Evolutionary conservation across 2,329 filamentous ascomycete species (phyloP).

Genomic region (Stagonosporopsis tanaceti): DNA sequence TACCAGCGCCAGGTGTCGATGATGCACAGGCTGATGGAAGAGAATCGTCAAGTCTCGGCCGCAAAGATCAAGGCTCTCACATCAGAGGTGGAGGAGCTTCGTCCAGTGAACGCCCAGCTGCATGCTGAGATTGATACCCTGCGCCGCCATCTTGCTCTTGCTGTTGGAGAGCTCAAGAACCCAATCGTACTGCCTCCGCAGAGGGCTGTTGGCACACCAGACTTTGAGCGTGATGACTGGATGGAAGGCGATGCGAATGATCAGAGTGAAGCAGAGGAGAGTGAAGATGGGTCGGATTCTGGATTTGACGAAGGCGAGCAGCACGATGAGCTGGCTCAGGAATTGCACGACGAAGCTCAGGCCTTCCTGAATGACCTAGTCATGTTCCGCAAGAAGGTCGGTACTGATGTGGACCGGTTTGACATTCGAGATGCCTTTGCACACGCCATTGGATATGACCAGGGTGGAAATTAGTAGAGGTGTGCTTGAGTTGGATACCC

Average conservation of each 20-base stretch:
- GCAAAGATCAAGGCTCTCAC: slow-evolving; percentile 89
- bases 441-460: slow-evolving; percentile 20
- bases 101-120: slow-evolving; percentile 65
- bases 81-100: slow-evolving; percentile 57
- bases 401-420: slow-evolving; percentile 78
- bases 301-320: slow-evolving; percentile 68
- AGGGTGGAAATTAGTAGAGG: slow-evolving; percentile 10
- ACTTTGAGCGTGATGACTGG: slow-evolving; percentile 46
- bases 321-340: slow-evolving; percentile 60
- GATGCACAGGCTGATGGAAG: slow-evolving; percentile 97
- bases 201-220: slow-evolving; percentile 34
- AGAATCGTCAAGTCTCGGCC: slow-evolving; percentile 86
- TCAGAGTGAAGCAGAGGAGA: slow-evolving; percentile 46
- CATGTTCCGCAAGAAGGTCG: slow-evolving; percentile 84
- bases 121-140: slow-evolving; percentile 80
- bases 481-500: slow-evolving; percentile 2
- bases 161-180: slow-evolving; percentile 85
- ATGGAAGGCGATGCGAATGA: slow-evolving; percentile 37
- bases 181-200: slow-evolving; percentile 73
- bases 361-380: slow-evolving; percentile 81
- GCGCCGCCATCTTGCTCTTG: slow-evolving; percentile 85
- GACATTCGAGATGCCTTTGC: slow-evolving; percentile 36
- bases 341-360: slow-evolving; percentile 86
- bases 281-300: slow-evolving; percentile 51
- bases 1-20: slow-evolving; percentile 89